These are phyloP conservation scores for Leucoagaricus sp. DNA, from an alignment of 1,284 basidiomycete genomes.

Conservation along the genomic window DNA sequence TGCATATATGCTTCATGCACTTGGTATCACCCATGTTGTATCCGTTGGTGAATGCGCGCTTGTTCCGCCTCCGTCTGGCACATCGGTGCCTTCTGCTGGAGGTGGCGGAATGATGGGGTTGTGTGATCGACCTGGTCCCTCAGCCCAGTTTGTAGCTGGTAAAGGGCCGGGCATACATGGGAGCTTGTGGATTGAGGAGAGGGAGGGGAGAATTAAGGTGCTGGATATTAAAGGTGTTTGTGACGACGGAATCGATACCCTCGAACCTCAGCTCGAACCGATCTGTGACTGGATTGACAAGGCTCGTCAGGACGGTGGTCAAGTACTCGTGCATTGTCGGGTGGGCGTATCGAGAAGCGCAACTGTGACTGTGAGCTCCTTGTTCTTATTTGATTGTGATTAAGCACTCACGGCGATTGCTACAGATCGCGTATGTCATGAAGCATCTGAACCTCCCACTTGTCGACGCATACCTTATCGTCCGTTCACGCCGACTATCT, in stretches of 20 bases:
- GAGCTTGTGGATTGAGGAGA: constrained; percentile 85
- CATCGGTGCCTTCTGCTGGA: constrained; percentile 49
- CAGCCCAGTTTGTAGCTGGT: constrained; percentile 43
- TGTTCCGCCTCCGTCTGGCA: constrained; percentile 52
- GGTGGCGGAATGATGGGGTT: constrained; percentile 16
- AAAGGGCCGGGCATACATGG: constrained; percentile 58
- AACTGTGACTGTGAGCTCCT: constrained; percentile 76
- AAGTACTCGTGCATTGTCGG: constrained; percentile 93
- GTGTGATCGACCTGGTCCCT: constrained; percentile 28
- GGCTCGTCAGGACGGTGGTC: constrained; percentile 81
- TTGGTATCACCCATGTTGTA: constrained; percentile 98
- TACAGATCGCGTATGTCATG: constrained; percentile 94
- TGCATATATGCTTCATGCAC: constrained; percentile 91
- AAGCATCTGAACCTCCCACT: constrained; percentile 86
- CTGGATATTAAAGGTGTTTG: constrained; percentile 88
- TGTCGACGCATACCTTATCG: constrained; percentile 91
- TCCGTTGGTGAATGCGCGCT: constrained; percentile 95
- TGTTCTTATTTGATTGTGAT: constrained; percentile 13
- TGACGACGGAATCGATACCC: constrained; percentile 95
- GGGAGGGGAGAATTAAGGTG: constrained; percentile 86
- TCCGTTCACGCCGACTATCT: constrained; percentile 79
- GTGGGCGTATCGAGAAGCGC: constrained; percentile 94
- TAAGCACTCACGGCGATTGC: constrained; percentile 13
- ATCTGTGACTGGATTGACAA: constrained; percentile 94
- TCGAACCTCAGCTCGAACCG: constrained; percentile 84